Conservation (phyloP, 805 yeast genomes). For the Lipomyces orientalis region DNA sequence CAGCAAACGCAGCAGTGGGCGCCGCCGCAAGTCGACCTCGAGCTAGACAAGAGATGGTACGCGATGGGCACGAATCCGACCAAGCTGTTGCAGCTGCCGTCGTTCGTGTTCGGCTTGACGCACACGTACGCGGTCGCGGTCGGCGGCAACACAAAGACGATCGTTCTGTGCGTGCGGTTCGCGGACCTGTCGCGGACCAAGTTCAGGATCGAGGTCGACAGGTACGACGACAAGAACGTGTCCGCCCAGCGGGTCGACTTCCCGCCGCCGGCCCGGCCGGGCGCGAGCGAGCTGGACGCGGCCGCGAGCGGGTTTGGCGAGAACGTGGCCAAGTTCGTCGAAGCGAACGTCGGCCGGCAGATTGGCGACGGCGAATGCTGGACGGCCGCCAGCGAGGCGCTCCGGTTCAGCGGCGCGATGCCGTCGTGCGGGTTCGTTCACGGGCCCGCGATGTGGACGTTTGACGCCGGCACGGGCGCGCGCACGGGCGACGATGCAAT, state of each 20-base stretch:
- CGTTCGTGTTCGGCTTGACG: constrained; percentile 40
- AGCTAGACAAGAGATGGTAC: constrained; percentile 41
- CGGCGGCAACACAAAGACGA: constrained; percentile 33
- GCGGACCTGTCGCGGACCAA: constrained; percentile 45
- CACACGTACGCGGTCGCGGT: constrained; percentile 35
- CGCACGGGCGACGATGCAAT: constrained; percentile 34
- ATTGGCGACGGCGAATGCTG: constrained; percentile 51
- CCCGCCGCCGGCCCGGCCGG: constrained; percentile 51
- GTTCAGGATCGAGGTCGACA: constrained; percentile 42
- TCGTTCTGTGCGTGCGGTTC: constrained; percentile 42
- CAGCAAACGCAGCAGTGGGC: constrained; percentile 29
- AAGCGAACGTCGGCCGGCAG: constrained; percentile 42
- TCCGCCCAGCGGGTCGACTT: constrained; percentile 46
- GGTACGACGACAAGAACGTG: constrained; percentile 45
- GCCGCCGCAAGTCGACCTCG: constrained; percentile 37
- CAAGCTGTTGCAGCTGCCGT: constrained; percentile 39
- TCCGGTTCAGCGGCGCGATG: constrained; percentile 39
- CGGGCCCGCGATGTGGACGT: constrained; percentile 22
- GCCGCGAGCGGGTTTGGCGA: constrained; percentile 43
- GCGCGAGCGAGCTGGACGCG: constrained; percentile 42
- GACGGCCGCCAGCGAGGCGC: constrained; percentile 49
- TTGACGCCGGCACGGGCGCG: not conserved
- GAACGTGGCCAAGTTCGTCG: constrained; percentile 47
- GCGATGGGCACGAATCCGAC: constrained; percentile 31
- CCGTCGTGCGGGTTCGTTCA: constrained; percentile 25